Evolutionary conservation across 2,329 filamentous ascomycete genomes (phyloP).

Genomic region (Colletotrichum noveboracense): DNA sequence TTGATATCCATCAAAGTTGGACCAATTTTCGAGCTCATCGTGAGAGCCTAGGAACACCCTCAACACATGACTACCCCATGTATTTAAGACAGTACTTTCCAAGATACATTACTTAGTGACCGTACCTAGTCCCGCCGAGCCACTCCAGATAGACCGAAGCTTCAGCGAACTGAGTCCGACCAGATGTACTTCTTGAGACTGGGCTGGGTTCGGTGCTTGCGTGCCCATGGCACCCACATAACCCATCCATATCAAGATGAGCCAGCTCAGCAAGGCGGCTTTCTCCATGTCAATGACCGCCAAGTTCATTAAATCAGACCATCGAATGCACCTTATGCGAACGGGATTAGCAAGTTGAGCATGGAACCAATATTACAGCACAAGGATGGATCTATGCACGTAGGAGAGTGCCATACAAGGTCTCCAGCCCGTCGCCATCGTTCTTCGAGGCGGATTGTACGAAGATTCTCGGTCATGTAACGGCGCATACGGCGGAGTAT

Average conservation of each 20-base stretch:
- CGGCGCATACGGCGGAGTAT: no score
- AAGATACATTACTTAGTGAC: not conserved
- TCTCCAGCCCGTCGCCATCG: no score
- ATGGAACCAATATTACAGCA: not conserved
- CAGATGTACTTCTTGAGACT: accelerated
- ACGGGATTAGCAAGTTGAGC: not conserved
- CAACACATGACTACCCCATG: not conserved
- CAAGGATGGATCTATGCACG: no score
- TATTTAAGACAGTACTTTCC: accelerated
- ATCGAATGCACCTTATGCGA: not conserved
- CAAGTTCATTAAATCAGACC: accelerated
- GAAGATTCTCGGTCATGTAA: not conserved
- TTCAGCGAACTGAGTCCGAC: not conserved
- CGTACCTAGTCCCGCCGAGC: not conserved
- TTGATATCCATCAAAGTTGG: not conserved
- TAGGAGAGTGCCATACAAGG: no score
- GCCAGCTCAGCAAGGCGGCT: not conserved
- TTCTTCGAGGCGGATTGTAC: not conserved
- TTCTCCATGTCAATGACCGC: accelerated
- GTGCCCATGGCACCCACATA: not conserved
- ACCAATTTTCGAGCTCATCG: not conserved
- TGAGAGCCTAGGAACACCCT: not conserved
- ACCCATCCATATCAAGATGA: not conserved
- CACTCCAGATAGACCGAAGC: not conserved
- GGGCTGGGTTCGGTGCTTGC: not conserved